Conservation (phyloP, 192 early-diverging fungal species). For the Dissophora ornata region DNA sequence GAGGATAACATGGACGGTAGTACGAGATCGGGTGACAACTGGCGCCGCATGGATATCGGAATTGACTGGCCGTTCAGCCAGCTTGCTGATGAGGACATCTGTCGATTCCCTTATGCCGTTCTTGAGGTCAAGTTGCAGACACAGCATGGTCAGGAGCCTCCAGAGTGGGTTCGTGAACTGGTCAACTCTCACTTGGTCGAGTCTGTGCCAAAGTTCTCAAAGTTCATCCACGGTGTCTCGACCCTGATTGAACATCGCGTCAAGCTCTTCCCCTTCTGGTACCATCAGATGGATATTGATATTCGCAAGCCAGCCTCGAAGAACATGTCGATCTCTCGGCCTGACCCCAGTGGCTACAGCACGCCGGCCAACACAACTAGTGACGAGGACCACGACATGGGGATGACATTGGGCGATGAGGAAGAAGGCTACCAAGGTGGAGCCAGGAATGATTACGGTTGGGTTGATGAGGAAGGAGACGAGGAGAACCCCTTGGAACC, state of each 20-base stretch:
- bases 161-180: slow-evolving; percentile 94
- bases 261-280: slow-evolving; percentile 92
- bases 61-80: slow-evolving; percentile 93
- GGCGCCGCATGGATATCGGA: slow-evolving; percentile 94
- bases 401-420: slow-evolving; percentile 31
- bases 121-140: slow-evolving; percentile 98
- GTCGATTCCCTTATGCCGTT: slow-evolving; percentile 95
- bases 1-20: slow-evolving; percentile 89
- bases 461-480: slow-evolving; percentile 44
- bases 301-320: slow-evolving; percentile 84
- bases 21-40: slow-evolving; percentile 85
- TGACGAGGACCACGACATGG: slow-evolving; percentile 47
- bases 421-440: slow-evolving; percentile 34
- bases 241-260: slow-evolving; percentile 85
- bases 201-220: slow-evolving; percentile 97
- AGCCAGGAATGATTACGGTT: slow-evolving; percentile 34
- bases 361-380: slow-evolving; percentile 53
- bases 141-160: slow-evolving; percentile 88
- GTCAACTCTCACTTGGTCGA: slow-evolving; percentile 91
- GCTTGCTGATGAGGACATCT: slow-evolving; percentile 85
- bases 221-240: slow-evolving; percentile 95
- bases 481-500: slow-evolving; percentile 50
- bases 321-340: slow-evolving; percentile 64
- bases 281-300: slow-evolving; percentile 93
- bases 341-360: slow-evolving; percentile 57